Conservation (phyloP, 2,329 filamentous ascomycete species). For the Furcasterigmium furcatum region DNA sequence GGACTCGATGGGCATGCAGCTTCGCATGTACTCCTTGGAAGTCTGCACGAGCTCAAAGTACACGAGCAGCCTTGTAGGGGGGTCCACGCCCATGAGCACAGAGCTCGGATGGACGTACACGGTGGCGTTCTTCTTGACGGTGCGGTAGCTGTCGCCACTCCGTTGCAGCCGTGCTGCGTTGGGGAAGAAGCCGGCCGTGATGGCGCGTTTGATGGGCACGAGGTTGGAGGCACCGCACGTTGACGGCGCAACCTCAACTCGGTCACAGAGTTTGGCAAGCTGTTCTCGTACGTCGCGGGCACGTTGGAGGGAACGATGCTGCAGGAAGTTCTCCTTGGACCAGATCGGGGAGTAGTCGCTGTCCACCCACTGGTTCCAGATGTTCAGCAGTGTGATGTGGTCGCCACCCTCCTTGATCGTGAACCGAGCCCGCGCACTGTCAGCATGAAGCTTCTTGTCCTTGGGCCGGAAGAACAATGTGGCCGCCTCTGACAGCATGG, state of each 20-base stretch:
- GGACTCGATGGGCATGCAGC: constrained; percentile 78
- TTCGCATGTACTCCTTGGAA: constrained; percentile 90
- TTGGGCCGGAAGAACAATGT: constrained; percentile 93
- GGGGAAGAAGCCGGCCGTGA: constrained; percentile 91
- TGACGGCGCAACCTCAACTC: constrained; percentile 77
- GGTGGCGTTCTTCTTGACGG: constrained; percentile 83
- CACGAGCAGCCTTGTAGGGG: constrained; percentile 75
- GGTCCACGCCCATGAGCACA: constrained; percentile 74
- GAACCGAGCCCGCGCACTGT: constrained; percentile 85
- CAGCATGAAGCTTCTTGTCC: constrained; percentile 95
- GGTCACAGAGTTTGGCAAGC: constrained; percentile 85
- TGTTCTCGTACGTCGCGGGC: constrained; percentile 92
- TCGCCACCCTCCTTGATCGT: constrained; percentile 90
- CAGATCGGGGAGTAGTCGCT: constrained; percentile 85
- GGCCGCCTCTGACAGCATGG: constrained; percentile 86
- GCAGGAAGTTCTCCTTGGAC: constrained; percentile 89
- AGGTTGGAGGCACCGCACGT: constrained; percentile 69
- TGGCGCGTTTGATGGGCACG: constrained; percentile 77
- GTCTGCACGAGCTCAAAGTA: constrained; percentile 84
- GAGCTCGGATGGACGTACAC: constrained; percentile 91
- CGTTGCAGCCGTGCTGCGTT: constrained; percentile 84
- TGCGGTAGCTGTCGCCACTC: constrained; percentile 84
- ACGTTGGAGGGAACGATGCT: constrained; percentile 83
- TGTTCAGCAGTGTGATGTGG: constrained; percentile 81
- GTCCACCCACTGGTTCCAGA: constrained; percentile 96